A percentile compares a stretch with the other conserved stretches of the same genome.
Evolutionary conservation across 139 green algal genomes (phyloP).

Genomic region (Chlamydomonas sphaeroides): DNA sequence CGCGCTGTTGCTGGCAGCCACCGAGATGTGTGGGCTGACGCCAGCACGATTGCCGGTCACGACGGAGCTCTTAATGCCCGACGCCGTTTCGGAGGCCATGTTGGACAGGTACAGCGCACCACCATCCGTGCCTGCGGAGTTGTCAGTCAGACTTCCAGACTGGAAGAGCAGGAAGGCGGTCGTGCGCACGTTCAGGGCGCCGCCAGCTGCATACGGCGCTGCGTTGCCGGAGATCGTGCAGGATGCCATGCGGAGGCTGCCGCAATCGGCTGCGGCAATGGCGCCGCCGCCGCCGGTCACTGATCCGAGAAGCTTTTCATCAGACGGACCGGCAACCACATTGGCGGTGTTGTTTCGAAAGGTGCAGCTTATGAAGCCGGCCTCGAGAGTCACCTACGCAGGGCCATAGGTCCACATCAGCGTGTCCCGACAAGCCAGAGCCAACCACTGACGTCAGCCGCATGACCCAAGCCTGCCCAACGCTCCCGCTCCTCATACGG

Average conservation of each 20-base stretch:
- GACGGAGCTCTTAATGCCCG: neutral
- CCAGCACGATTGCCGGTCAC: neutral
- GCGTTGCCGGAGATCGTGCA: neutral
- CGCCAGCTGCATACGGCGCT: neutral
- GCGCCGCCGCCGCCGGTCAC: neutral
- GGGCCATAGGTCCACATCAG: too few species aligned
- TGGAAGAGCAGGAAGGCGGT: neutral
- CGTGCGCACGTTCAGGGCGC: neutral
- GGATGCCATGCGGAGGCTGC: neutral
- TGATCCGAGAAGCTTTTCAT: too few species aligned
- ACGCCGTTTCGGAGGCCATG: neutral
- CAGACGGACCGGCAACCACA: too few species aligned
- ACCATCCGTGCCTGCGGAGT: neutral
- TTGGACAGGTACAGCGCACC: neutral
- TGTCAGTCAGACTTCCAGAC: neutral
- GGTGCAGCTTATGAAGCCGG: neutral
- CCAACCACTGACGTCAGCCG: too few species aligned
- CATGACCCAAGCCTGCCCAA: too few species aligned
- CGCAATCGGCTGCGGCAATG: neutral
- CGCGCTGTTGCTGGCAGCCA: neutral
- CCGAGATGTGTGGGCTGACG: neutral
- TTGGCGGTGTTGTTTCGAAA: neutral
- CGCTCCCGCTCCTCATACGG: too few species aligned
- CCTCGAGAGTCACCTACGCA: too few species aligned
- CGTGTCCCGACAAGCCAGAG: too few species aligned